These are phyloP conservation scores for Trichoderma sp. DNA, from an alignment of 2,329 filamentous ascomycete species.

Conservation along the genomic window DNA sequence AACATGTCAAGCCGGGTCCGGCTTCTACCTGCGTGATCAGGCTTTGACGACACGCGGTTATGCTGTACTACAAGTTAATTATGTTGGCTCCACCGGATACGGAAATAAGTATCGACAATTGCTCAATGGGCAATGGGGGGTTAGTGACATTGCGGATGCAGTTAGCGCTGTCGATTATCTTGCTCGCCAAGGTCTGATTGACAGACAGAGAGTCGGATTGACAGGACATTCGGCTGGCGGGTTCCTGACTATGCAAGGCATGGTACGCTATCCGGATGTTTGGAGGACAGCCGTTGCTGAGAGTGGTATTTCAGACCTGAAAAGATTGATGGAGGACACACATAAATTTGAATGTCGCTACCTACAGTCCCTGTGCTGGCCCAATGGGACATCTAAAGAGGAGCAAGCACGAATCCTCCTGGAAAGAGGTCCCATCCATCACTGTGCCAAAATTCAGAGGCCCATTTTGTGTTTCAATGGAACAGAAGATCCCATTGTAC, in stretches of 20 bases:
- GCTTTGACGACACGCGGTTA: background rate
- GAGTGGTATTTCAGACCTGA: background rate
- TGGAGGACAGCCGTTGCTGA: background rate
- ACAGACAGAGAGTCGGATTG: background rate
- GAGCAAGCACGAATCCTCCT: background rate
- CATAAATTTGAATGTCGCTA: background rate
- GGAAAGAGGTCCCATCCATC: background rate
- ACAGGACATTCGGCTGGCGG: background rate
- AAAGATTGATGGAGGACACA: background rate
- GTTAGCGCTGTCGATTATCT: background rate
- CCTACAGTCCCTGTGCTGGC: background rate
- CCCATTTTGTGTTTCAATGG: background rate
- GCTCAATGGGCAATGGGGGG: background rate
- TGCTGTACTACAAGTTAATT: background rate
- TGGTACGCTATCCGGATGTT: background rate
- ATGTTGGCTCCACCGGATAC: background rate
- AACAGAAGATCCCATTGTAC: background rate
- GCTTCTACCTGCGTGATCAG: background rate
- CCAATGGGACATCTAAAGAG: background rate
- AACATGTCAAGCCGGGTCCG: background rate
- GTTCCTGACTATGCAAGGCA: background rate
- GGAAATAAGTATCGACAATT: background rate
- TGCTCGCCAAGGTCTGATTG: background rate
- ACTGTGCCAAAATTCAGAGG: background rate
- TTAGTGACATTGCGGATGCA: background rate